A percentile compares a stretch with the other conserved stretches of the same genome.
These are phyloP conservation scores for Leccinum obscurum DNA, from an alignment of 768 basidiomycete species.

Conservation along the genomic window DNA sequence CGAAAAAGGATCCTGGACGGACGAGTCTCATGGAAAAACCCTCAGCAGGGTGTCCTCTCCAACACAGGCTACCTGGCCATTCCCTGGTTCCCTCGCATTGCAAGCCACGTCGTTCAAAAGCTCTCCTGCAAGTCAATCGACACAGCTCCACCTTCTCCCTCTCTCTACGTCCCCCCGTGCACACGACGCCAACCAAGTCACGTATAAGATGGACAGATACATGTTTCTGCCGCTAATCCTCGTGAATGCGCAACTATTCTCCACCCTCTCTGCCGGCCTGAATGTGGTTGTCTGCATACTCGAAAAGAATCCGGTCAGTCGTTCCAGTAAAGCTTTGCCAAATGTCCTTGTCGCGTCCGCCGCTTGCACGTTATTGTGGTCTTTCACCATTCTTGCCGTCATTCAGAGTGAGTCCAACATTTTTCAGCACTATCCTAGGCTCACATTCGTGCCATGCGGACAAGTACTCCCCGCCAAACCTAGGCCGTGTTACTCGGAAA, in stretches of 20 bases:
- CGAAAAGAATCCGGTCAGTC: background rate
- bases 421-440: background rate
- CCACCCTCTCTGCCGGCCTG: conserved; percentile 26
- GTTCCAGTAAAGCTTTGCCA: background rate
- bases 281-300: conserved; percentile 17
- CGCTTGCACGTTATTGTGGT: conserved; percentile 28
- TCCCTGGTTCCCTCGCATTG: conserved; percentile 30
- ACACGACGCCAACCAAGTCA: background rate
- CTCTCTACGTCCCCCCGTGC: conserved; percentile 5
- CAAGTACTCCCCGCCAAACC: conserved; percentile 25
- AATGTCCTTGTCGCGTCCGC: conserved; percentile 14
- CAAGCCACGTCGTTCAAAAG: conserved; percentile 2
- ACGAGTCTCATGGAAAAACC: conserved; percentile 5
- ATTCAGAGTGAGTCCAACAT: conserved; percentile 25
- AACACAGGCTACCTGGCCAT: conserved; percentile 34
- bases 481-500: conserved; percentile 12
- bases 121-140: background rate
- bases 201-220: background rate
- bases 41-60: conserved; percentile 29
- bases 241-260: conserved; percentile 22
- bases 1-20: conserved; percentile 17
- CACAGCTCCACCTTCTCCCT: conserved; percentile 1
- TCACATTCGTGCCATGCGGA: conserved; percentile 1
- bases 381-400: conserved; percentile 14
- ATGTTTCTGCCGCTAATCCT: conserved; percentile 13